Base-by-base conservation (phyloP, 768 basidiomycete species). In the Tricholoma matsutake region DNA sequence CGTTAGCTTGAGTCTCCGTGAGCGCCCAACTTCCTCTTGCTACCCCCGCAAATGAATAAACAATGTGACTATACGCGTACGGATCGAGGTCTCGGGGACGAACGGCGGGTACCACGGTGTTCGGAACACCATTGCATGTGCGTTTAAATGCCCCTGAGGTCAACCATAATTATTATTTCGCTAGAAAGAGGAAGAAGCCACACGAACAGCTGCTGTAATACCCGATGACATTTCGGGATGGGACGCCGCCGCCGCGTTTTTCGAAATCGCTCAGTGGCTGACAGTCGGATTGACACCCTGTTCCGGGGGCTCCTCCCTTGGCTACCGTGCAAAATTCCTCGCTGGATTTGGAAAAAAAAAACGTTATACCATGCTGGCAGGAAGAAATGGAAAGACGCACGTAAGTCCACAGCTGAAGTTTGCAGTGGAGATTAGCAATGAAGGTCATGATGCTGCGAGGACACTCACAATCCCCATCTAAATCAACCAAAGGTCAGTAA, bases 171-270 rank as follows among this genome's bases (percentile, higher is more conserved):
- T 47, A 11, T 47, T 47, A 47, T 47, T 47, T 47, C 45, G 45
- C 7, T 25, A 47, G 45, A 47, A 47, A 10, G 1, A 45, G 20
- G 43, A 45, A 9, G 45, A 47, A 18, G 5, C 41, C 11, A 47
- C 10, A 47, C 51, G 43, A 43, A 47, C 60, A 61, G 60, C 55
- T 60, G 52, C 60, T 58, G 20, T 57, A 58, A 39, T 61, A 57
- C 9, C 56, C 51, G 20, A 57, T 57, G 39, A 58, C 45, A 22
- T 57, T 58, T n/a, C 49, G 55, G 41, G 39, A 56, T 31, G 56
- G 56, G 25, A 57, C 28, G 41, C 55, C 37, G 32, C 35, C 35
- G 18, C 55, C 55, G 18, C 14, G 37, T 1, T 56, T 56, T 29
- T 56, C 60, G 22, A 45, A 53, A 47, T 56, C 54, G 20, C 29